These are phyloP conservation scores for Eucalyptus lansdowneana DNA, from an alignment of 345 rosid species.

Conservation along the genomic window DNA sequence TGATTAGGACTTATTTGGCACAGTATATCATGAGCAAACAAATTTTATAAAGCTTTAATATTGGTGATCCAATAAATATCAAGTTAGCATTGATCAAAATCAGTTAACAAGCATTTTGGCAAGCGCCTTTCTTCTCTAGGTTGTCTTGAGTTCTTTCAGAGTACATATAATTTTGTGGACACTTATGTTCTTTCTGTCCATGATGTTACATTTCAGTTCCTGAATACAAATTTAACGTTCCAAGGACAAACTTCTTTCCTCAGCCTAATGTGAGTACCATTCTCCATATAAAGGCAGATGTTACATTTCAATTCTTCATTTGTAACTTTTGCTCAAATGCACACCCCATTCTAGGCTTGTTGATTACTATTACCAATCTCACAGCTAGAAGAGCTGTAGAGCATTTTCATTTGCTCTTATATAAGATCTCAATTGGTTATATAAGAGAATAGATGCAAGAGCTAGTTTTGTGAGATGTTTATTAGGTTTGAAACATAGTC, in stretches of 20 bases:
- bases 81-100: neutral
- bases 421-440: neutral
- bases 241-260: constrained; percentile 79
- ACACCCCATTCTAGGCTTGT: neutral
- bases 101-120: neutral
- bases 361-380: neutral
- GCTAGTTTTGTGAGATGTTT: neutral
- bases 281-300: neutral
- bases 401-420: neutral
- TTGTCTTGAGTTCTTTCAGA: neutral
- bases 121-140: neutral
- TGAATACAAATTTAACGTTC: constrained; percentile 61
- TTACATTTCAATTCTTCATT: neutral
- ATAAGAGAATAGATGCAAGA: neutral
- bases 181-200: neutral
- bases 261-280: constrained; percentile 69
- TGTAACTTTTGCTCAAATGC: neutral
- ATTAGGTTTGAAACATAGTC: neutral
- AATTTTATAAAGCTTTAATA: neutral
- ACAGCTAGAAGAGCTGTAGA: neutral
- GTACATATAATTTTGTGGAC: neutral
- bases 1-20: neutral
- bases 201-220: constrained; percentile 39
- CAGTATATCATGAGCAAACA: neutral
- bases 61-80: neutral